Evolutionary conservation across 225 moss, liverwort and hornwort genomes (phyloP), one percentile per base, ranked within the genome.

Genomic region (Antitrichia curtipendula): DNA sequence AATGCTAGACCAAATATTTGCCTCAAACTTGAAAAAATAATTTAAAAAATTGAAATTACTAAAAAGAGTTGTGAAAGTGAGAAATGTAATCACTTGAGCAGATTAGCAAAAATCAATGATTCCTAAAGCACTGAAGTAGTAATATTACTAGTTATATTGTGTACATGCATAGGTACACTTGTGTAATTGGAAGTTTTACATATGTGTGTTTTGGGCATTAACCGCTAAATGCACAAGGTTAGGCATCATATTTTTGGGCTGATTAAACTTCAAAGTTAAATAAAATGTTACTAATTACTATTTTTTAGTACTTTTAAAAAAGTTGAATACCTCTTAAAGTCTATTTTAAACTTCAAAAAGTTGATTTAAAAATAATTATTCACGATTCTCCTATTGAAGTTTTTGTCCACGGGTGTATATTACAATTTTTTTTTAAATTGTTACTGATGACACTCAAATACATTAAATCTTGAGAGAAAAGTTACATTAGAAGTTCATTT

Each of bases 141-240:
- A 41, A 14, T 27, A 69, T 24, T 28, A 28, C 28, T 28, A 15
- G 16, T 71, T 71, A 28, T 14, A 40, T 40, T 70, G 13, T 24
- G 14, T 25, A 0, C 8, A 41, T 38, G 6, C 14, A 13, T 10
- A 47, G 12, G 13, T 38, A 43, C 6, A 9, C 3, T 6, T 28
- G 5, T 71, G 9, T 12, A 1, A 43, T 34, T 28, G 43, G 4
- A 41, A 41, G 70, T 24, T 25, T 41, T 25, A 25, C 5, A 15
- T 41, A 25, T 70, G 5, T 14, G 8, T 28, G 0, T 45, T 72
- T 45, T 5, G 9, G 45, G 1, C 8, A 41, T 43, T 10, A 9
- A 1, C 1, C 5, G 1, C 16, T 28, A 45, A 72, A 72, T 47
- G 29, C 0, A 1, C 0, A 73, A 28, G 1, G n/a, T n/a, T n/a